A percentile compares a stretch with the other conserved stretches of the same genome.
These are phyloP conservation scores for Drechslerella dactyloides DNA, from an alignment of 2,329 filamentous ascomycete species.

Conservation along the genomic window DNA sequence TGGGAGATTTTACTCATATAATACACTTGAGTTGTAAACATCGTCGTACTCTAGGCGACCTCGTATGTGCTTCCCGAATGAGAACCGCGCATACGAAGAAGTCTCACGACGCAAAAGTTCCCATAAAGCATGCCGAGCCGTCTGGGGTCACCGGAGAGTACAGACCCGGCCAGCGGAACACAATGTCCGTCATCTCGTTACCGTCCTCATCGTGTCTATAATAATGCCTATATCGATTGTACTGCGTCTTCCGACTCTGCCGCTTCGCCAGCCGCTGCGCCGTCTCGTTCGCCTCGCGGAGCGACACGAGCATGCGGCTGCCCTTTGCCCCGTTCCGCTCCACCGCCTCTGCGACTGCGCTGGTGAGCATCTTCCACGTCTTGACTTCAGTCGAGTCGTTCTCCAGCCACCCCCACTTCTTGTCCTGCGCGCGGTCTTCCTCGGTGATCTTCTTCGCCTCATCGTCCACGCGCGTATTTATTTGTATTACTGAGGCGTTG, in stretches of 20 bases:
- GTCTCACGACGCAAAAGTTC: not conserved
- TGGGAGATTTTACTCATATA: not conserved
- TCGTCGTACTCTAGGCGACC: not conserved
- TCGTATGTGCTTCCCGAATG: not conserved
- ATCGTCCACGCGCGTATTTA: constrained; percentile 1
- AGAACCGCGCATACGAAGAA: not conserved
- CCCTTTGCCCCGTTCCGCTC: not conserved
- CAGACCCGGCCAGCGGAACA: constrained; percentile 4
- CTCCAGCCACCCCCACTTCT: constrained; percentile 9
- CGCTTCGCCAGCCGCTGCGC: constrained; percentile 41
- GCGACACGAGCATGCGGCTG: constrained; percentile 30
- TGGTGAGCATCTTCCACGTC: constrained; percentile 34
- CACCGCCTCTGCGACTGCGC: constrained; percentile 12
- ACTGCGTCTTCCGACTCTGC: constrained; percentile 12
- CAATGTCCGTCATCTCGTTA: constrained; percentile 1
- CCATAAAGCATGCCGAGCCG: constrained; percentile 5
- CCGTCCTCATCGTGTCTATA: not conserved
- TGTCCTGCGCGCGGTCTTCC: not conserved
- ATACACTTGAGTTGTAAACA: not conserved
- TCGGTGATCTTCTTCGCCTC: not conserved
- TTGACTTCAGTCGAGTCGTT: constrained; percentile 11
- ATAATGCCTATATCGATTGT: constrained; percentile 16
- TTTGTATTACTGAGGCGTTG: not conserved
- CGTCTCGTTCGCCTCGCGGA: constrained; percentile 41
- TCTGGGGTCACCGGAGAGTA: too few relatives aligned